Conservation (phyloP, 2,329 filamentous ascomycete genomes). For the Trichoderma atrobrunneum region DNA sequence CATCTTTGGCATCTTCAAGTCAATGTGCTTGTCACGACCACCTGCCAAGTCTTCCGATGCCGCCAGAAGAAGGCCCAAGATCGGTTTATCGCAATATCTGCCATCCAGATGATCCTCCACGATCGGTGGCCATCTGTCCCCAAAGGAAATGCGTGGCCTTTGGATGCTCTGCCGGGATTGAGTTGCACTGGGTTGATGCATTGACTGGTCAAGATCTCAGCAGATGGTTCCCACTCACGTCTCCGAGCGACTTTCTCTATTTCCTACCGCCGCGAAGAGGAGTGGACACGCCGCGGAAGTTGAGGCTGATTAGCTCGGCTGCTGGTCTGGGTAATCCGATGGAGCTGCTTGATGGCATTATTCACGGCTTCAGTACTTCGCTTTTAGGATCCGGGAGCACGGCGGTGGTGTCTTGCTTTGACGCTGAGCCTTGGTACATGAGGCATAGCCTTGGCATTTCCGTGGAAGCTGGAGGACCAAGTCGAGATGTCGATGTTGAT, state of each 20-base stretch:
- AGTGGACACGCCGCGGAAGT: constrained; percentile 51
- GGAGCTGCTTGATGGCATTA: constrained; percentile 23
- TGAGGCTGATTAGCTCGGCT: constrained; percentile 62
- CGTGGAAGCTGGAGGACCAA: background rate
- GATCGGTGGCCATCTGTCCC: constrained; percentile 65
- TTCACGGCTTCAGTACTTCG: constrained; percentile 27
- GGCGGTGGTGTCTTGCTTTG: constrained; percentile 23
- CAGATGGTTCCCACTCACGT: constrained; percentile 54
- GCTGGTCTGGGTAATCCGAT: constrained; percentile 35
- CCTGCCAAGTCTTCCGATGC: constrained; percentile 26
- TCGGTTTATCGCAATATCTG: constrained; percentile 49
- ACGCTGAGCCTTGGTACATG: constrained; percentile 19
- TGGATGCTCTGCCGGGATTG: constrained; percentile 60
- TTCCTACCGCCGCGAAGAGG: constrained; percentile 56
- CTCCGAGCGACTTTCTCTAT: constrained; percentile 55
- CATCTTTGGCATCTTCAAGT: background rate
- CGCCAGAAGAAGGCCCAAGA: constrained; percentile 32
- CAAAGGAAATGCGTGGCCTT: constrained; percentile 63
- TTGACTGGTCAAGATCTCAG: constrained; percentile 47
- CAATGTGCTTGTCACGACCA: constrained; percentile 28
- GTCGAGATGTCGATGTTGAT: background rate
- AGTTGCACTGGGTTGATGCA: constrained; percentile 57
- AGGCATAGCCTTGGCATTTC: constrained; percentile 1
- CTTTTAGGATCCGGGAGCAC: constrained; percentile 24
- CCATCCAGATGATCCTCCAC: constrained; percentile 59